A percentile compares a stretch with the other conserved stretches of the same genome.
phyloP scores from a whole-genome alignment of 331 rosid genomes.

The Pyracantha coccinea region DNA sequence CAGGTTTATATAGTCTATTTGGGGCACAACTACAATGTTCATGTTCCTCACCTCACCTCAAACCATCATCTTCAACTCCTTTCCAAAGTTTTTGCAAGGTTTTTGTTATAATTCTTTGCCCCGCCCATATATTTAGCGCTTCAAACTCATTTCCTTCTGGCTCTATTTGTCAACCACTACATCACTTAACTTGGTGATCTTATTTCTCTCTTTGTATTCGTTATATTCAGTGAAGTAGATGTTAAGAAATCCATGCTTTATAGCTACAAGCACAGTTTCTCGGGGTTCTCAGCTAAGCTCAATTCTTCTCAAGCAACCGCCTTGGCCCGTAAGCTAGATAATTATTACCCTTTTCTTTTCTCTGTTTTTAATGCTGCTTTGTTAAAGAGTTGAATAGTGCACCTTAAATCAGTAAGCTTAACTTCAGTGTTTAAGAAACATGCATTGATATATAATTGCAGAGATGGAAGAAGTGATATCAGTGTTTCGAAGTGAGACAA shows the following conservation, averaged over 20 bases:
- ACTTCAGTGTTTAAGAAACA: background rate
- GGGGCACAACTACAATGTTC: slow-evolving; percentile 23
- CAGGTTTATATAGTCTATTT: slow-evolving; percentile 51
- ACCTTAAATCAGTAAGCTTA: too few relatives aligned
- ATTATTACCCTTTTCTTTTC: background rate
- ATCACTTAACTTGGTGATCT: background rate
- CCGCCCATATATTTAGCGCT: background rate
- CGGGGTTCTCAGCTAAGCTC: slow-evolving; percentile 55
- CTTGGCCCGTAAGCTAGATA: slow-evolving; percentile 28
- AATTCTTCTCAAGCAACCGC: slow-evolving; percentile 39
- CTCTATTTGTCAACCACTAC: background rate
- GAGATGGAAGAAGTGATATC: slow-evolving; percentile 51
- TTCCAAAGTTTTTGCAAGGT: slow-evolving; percentile 48
- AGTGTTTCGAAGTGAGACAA: slow-evolving; percentile 36
- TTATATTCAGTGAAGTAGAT: slow-evolving; percentile 35
- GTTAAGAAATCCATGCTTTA: slow-evolving; percentile 39
- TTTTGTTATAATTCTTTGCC: background rate
- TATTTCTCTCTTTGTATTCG: background rate
- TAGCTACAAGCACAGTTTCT: slow-evolving; percentile 50
- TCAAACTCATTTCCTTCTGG: background rate
- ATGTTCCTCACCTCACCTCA: slow-evolving; percentile 30
- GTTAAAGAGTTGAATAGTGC: background rate
- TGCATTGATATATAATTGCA: slow-evolving; percentile 13
- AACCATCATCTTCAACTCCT: slow-evolving; percentile 35
- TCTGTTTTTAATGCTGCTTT: background rate